Base-by-base conservation (phyloP, 1,284 basidiomycete genomes). In the Lignosus rhinocerotis region DNA sequence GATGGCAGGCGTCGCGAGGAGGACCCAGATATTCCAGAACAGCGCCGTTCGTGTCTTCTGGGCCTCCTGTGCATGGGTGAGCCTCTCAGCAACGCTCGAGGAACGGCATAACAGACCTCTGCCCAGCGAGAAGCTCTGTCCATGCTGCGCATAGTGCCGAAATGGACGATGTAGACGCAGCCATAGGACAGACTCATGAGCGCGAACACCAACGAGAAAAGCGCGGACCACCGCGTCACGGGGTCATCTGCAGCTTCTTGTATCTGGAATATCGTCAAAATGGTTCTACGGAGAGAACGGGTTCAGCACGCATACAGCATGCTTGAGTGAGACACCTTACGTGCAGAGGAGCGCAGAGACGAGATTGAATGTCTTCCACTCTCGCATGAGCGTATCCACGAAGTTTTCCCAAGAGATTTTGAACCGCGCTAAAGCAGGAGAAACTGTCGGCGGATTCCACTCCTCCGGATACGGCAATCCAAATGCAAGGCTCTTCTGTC, bases 1-100 rank as follows among this genome's bases (percentile, higher is more conserved):
- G 14, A 91, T 75, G 0, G 80, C 84, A 0, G 90, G 90, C 74
- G 89, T 85, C 0, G 87, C 83, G 14, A 92, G 75, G 9, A 92
- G 67, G 1, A 91, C 86, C 90, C 90, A 92, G 12, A 90, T 86
- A 62, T 92, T 92, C 90, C 90, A 92, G 70, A 82, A 78, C 21
- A 92, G 83, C 9, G 80, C 72, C 0, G 88, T 86, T 38, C 85
- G 81, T 0, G 81, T 82, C 69, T 80, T 83, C 53, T 83, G 80
- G 21, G 88, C 86, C 72, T 91, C 88, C 86, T 90, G 60, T n/a
- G 39, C 9, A 32, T 7, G 19, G 25, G 32, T n/a, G 8, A 11
- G 36, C 54, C 56, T 50, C 53, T 59, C 33, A 36, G 30, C 16
- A 21, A 17, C 11, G 8, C 3, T 34, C 10, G 12, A 34, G n/a